These are phyloP conservation scores for Nigrospora oryzae DNA, from an alignment of 2,329 filamentous ascomycete species.

Conservation along the genomic window DNA sequence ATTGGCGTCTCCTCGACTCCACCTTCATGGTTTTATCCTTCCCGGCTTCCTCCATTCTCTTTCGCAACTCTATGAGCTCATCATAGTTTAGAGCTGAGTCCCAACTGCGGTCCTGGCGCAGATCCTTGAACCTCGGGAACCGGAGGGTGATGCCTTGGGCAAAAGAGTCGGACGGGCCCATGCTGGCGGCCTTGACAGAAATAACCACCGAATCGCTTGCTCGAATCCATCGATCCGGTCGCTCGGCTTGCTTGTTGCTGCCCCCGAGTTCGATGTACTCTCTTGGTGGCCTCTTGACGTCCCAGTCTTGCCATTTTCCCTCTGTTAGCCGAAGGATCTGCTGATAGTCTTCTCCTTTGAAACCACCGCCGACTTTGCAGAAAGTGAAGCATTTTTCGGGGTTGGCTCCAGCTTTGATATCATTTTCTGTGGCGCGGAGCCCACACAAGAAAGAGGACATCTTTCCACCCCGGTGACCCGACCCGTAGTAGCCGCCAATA, in stretches of 20 bases:
- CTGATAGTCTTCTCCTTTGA: constrained; percentile 76
- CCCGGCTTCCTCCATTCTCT: constrained; percentile 59
- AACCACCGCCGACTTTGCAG: constrained; percentile 95
- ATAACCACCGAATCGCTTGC: constrained; percentile 82
- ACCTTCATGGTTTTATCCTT: constrained; percentile 72
- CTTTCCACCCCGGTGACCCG: constrained; percentile 72
- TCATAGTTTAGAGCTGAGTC: constrained; percentile 67
- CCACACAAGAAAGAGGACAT: constrained; percentile 89
- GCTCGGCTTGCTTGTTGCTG: constrained; percentile 64
- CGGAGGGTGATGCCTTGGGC: constrained; percentile 69
- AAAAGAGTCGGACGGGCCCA: constrained; percentile 70
- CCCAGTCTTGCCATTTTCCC: constrained; percentile 87
- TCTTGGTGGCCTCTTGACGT: constrained; percentile 65
- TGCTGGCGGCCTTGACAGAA: constrained; percentile 78
- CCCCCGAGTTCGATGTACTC: constrained; percentile 77
- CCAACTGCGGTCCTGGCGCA: constrained; percentile 82
- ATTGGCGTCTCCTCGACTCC: constrained; percentile 52
- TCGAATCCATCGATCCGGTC: constrained; percentile 87
- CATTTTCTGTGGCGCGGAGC: constrained; percentile 63
- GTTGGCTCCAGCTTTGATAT: constrained; percentile 48
- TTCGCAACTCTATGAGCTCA: constrained; percentile 67
- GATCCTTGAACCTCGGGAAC: constrained; percentile 79
- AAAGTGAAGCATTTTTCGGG: constrained; percentile 84
- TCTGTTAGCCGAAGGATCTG: constrained; percentile 77
- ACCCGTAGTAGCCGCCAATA: constrained; percentile 88